These are phyloP conservation scores for Voacanga thouarsii DNA, from an alignment of 257 asterid genomes.

Conservation along the genomic window DNA sequence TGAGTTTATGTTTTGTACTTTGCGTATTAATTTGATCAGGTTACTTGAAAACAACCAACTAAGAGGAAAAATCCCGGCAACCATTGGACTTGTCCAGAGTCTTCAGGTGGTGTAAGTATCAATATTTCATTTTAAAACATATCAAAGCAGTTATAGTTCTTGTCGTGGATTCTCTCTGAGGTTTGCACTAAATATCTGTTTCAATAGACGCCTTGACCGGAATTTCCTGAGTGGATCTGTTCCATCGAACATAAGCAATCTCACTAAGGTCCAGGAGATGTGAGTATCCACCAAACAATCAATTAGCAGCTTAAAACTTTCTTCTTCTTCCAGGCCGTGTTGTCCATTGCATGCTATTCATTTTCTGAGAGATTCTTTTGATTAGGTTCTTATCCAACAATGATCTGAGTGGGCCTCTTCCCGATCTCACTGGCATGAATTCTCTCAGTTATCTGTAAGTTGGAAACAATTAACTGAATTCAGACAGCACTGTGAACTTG, in stretches of 20 bases:
- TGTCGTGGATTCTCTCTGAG: not conserved
- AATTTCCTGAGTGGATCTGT: conserved; percentile 27
- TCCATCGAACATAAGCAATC: conserved; percentile 54
- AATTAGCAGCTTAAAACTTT: not conserved
- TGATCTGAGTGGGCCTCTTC: conserved; percentile 61
- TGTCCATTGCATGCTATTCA: not conserved
- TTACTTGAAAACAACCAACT: conserved; percentile 67
- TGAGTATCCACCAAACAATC: conserved; percentile 34
- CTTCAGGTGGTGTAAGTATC: conserved; percentile 84
- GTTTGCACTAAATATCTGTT: not conserved
- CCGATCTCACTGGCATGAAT: conserved; percentile 63
- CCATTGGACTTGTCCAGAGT: conserved; percentile 49
- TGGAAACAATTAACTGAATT: not conserved
- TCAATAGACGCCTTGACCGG: conserved; percentile 27
- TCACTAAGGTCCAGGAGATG: conserved; percentile 56
- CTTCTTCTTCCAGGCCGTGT: not conserved
- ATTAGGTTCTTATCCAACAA: conserved; percentile 76
- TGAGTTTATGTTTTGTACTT: not conserved
- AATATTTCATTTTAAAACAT: conserved; percentile 14
- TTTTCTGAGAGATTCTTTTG: not conserved
- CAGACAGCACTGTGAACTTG: not conserved
- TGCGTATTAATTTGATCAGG: conserved; percentile 40
- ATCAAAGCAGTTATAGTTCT: conserved; percentile 21
- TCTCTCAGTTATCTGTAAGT: conserved; percentile 69
- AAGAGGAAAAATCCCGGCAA: conserved; percentile 63